Evolutionary conservation across 2,329 filamentous ascomycete genomes (phyloP).

Genomic region (Colletotrichum sp.): DNA sequence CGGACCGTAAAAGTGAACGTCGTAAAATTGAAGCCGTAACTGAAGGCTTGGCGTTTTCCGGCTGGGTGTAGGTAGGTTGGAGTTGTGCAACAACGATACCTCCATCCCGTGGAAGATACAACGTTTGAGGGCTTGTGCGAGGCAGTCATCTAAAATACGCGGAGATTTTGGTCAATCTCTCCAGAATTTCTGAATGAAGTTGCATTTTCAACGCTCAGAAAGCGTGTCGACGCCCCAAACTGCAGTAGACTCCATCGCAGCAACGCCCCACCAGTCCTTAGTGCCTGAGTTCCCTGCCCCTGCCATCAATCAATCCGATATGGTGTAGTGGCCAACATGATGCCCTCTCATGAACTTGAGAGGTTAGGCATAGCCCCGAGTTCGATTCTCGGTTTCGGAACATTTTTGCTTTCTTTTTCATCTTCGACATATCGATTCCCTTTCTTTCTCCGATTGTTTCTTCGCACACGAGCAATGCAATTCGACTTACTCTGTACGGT

Average conservation of each 20-base stretch:
- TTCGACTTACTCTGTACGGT: not conserved
- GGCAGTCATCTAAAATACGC: fast-evolving
- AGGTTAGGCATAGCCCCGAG: slow-evolving; percentile 12
- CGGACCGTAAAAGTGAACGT: not conserved
- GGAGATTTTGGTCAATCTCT: fast-evolving
- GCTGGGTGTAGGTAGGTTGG: not conserved
- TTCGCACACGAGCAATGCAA: too few species aligned
- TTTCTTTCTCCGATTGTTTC: too few species aligned
- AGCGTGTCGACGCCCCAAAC: not conserved
- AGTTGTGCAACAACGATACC: not conserved
- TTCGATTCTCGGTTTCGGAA: slow-evolving; percentile 19
- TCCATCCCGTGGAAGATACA: not conserved
- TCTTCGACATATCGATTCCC: too few species aligned
- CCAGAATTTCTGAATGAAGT: not conserved
- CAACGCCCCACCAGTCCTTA: fast-evolving
- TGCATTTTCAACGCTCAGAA: not conserved
- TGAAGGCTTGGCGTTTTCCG: not conserved
- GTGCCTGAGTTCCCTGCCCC: too few species aligned
- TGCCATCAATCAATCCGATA: not conserved
- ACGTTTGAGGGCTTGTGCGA: fast-evolving
- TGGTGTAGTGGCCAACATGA: slow-evolving; percentile 20
- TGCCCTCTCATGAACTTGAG: not conserved
- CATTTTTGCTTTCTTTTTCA: not conserved
- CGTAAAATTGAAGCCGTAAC: not conserved
- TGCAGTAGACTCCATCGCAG: not conserved